Evolutionary conservation across 164 flowering plant species (phyloP), one percentile per base, ranked within the genome.

Genomic region (Magnolia sinica): DNA sequence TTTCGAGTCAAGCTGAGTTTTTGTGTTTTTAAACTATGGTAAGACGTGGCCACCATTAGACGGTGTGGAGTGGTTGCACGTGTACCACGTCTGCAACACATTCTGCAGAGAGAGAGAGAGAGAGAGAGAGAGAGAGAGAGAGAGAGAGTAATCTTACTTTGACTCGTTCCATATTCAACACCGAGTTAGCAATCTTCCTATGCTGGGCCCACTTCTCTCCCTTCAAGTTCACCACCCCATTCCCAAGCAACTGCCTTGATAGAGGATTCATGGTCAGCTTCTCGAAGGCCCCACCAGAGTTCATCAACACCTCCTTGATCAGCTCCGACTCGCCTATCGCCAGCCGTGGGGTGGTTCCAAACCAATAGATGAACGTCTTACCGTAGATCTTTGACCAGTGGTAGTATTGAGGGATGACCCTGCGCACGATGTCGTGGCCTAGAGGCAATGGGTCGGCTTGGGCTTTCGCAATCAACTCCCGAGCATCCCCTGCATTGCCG

Each of bases 401-500:
- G n/a, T 27, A 16, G 52, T 73, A 73, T 3, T 73, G 75, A 1
- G 75, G 75, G 1, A 63, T n/a, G 7, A 73, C 75, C 75, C 50
- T 73, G 3, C 67, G 13, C 50, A 73, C 67, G 68, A 73, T 23
- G 63, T 72, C 37, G 68, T 73, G 75, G 75, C 29, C 37, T 13
- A 29, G 23, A 7, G 24, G 50, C 67, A 61, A 58, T 6, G 75
- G 67, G 11, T 61, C 22, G 9, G 50, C 11, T 31, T 73, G 67
- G 8, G 75, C 75, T 10, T 18, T 45, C 67, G 64, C 45, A 67
- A 45, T 63, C 23, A 64, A 20, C 29, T 45, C 16, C 10, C 64
- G 51, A 74, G 85, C 50, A 75, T 74, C 2, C 77, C 49, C 20
- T 66, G 23, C 23, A 84, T 78, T 78, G 78, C 88, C 64, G 82